phyloP scores from a whole-genome alignment of 306 rosid species.

The Pterocarpus macrocarpus region DNA sequence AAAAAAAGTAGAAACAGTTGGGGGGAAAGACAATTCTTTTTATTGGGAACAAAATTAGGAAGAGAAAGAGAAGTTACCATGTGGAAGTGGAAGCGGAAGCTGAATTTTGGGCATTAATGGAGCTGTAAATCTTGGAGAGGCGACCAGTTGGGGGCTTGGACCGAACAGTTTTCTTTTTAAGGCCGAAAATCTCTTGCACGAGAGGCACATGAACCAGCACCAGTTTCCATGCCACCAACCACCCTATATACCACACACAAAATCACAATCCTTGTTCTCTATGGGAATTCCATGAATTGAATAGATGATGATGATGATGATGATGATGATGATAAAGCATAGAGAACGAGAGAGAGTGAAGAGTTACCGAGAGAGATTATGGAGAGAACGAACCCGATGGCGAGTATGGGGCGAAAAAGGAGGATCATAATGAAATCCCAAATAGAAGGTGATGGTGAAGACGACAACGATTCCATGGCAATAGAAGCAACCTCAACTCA shows the following conservation, averaged over 20 bases:
- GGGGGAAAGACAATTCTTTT: not conserved
- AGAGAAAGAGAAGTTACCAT: too few relatives aligned
- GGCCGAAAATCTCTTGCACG: too few relatives aligned
- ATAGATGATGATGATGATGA: too few relatives aligned
- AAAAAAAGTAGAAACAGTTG: not conserved
- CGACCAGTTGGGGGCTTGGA: too few relatives aligned
- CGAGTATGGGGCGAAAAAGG: constrained; percentile 71
- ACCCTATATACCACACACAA: constrained; percentile 55
- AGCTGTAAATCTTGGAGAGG: too few relatives aligned
- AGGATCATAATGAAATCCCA: constrained; percentile 59
- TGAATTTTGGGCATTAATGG: too few relatives aligned
- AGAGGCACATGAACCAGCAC: too few relatives aligned
- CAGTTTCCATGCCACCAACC: constrained; percentile 79
- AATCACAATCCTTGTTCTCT: not conserved
- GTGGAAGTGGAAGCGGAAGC: too few relatives aligned
- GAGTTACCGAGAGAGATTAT: constrained; percentile 66
- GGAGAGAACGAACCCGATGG: constrained; percentile 63
- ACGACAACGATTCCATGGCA: constrained; percentile 14
- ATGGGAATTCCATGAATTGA: not conserved
- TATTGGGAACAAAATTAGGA: not conserved
- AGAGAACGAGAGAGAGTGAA: not conserved
- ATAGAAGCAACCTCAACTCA: too few relatives aligned
- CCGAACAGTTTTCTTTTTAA: too few relatives aligned
- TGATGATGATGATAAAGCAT: not conserved
- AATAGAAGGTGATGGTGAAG: constrained; percentile 42